Conservation (phyloP, 148 eudicot species). For the Rhododendron ovatum region DNA sequence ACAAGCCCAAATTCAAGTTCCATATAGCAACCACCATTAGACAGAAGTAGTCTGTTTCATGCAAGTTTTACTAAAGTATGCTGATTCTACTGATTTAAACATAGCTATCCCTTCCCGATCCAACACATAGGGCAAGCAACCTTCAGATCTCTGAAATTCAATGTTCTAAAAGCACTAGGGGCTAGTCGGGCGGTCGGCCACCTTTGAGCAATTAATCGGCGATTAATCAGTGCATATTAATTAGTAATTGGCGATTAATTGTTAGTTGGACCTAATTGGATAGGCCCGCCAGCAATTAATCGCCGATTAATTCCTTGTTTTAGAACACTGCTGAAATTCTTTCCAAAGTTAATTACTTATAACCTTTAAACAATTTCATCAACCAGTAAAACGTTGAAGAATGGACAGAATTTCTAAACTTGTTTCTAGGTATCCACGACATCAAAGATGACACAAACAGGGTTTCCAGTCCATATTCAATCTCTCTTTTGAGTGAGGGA, state of each 20-base stretch:
- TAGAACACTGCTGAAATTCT: background rate
- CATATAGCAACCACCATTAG: background rate
- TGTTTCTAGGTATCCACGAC: background rate
- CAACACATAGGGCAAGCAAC: background rate
- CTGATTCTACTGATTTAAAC: background rate
- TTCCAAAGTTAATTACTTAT: background rate
- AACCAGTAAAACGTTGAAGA: background rate
- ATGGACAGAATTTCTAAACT: background rate
- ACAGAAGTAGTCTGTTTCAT: background rate
- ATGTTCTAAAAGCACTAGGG: too few relatives aligned
- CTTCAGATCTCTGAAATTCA: background rate
- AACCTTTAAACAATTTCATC: background rate
- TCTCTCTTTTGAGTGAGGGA: background rate
- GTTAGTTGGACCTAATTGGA: too few relatives aligned
- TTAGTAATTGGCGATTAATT: too few relatives aligned
- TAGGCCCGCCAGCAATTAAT: too few relatives aligned
- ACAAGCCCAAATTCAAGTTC: constrained; percentile 1
- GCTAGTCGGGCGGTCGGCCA: too few relatives aligned
- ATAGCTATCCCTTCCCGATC: background rate
- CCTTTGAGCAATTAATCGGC: too few relatives aligned
- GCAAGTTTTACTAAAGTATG: background rate
- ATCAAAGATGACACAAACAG: background rate
- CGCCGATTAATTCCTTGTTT: too few relatives aligned
- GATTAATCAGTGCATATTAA: too few relatives aligned
- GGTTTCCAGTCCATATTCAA: background rate